Conservation (phyloP, 2,329 filamentous ascomycete genomes). For the Fusarium continuum region DNA sequence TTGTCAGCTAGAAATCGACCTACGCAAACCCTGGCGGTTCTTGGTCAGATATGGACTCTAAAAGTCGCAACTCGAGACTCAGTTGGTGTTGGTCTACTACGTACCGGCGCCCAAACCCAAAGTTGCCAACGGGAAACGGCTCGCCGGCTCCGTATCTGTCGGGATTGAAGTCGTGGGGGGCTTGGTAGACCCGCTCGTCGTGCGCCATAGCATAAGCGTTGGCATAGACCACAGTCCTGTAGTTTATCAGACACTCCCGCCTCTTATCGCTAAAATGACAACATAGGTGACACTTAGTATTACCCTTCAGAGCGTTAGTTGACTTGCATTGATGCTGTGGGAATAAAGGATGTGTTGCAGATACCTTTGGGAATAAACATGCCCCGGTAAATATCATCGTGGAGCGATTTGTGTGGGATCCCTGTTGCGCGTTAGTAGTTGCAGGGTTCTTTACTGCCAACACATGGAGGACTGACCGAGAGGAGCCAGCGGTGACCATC, state of each 20-base stretch:
- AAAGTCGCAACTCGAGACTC: background rate
- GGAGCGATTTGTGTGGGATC: slow-evolving; percentile 63
- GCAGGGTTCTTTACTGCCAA: background rate
- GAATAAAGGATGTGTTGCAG: background rate
- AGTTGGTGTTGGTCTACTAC: background rate
- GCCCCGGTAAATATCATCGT: slow-evolving; percentile 66
- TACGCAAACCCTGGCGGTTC: slow-evolving; percentile 42
- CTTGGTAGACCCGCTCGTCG: slow-evolving; percentile 52
- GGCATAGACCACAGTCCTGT: slow-evolving; percentile 51
- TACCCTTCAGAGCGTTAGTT: slow-evolving; percentile 34
- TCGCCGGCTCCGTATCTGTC: slow-evolving; percentile 58
- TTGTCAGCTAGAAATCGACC: slow-evolving; percentile 49
- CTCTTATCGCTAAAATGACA: slow-evolving; percentile 8
- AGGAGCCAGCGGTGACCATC: slow-evolving; percentile 56
- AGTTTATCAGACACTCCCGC: slow-evolving; percentile 27
- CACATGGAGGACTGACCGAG: slow-evolving; percentile 47
- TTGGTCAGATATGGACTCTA: background rate
- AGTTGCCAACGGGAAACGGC: slow-evolving; percentile 52
- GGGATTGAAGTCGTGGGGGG: slow-evolving; percentile 57
- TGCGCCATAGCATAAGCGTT: slow-evolving; percentile 56
- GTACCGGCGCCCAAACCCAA: slow-evolving; percentile 48
- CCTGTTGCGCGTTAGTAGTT: slow-evolving; percentile 33
- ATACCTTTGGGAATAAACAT: slow-evolving; percentile 65
- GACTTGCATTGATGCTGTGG: background rate
- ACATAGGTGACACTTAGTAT: background rate